Percentiles rank a stretch among this genome's conserved stretches.
Evolutionary conservation across 495 filamentous ascomycete species (phyloP).

Genomic region (Penicillium alfredii): DNA sequence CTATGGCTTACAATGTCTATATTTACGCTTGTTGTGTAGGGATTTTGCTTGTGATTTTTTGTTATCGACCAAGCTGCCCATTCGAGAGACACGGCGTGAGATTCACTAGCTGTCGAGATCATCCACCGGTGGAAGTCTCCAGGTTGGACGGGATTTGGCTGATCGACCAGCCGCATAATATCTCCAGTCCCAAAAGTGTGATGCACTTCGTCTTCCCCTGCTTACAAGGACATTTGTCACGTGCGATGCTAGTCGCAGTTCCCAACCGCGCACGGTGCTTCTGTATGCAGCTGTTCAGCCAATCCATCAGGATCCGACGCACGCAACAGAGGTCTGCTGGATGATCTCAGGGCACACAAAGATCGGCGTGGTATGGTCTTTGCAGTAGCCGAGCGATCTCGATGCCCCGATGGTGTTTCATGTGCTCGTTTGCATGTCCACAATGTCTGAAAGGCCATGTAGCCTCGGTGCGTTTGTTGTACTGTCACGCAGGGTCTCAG

Average conservation of each 20-base stretch:
- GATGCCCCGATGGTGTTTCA: conserved; percentile 3
- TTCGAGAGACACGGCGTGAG: too few species aligned
- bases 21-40: conserved; percentile 4
- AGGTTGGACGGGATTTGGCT: conserved; percentile 1
- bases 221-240: conserved; percentile 5
- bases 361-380: background rate
- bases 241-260: conserved; percentile 3
- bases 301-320: conserved; percentile 8
- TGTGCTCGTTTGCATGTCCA: conserved; percentile 1
- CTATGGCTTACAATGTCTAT: conserved; percentile 5
- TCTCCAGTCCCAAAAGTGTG: too few species aligned
- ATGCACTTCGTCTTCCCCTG: background rate
- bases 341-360: background rate
- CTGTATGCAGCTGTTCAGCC: conserved; percentile 1
- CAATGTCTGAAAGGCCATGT: too few species aligned
- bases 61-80: too few species aligned
- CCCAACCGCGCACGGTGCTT: background rate
- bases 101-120: conserved; percentile 1
- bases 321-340: conserved; percentile 6
- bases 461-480: background rate
- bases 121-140: conserved; percentile 1
- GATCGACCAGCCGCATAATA: background rate
- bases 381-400: background rate
- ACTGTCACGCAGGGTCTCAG: conserved; percentile 12
- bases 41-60: too few species aligned